Conservation (phyloP, 139 green algal genomes). For the Chlamydomonas schloesseri region DNA sequence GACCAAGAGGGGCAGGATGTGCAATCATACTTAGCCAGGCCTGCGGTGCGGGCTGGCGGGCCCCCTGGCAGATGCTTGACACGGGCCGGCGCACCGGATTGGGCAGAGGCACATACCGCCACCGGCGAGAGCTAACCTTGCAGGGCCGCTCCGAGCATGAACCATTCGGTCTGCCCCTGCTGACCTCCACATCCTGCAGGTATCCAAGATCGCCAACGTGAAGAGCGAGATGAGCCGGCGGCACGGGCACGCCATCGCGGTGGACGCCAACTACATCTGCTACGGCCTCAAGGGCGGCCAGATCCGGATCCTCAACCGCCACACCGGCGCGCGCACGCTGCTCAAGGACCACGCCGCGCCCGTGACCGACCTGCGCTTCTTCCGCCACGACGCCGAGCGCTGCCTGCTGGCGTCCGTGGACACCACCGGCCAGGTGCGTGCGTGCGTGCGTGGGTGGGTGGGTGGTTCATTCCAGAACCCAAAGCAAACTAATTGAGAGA, state of each 20-base stretch:
- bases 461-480: not conserved
- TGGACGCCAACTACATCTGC: conserved; percentile 78
- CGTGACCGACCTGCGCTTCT: conserved; percentile 72
- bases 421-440: not conserved
- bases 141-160: too few relatives aligned
- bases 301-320: conserved; percentile 80
- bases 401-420: conserved; percentile 14
- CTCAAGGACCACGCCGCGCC: conserved; percentile 75
- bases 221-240: conserved; percentile 15
- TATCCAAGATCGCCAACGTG: conserved; percentile 34
- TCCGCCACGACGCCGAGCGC: conserved; percentile 3
- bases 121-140: too few relatives aligned
- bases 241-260: conserved; percentile 62
- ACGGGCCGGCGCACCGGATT: too few relatives aligned
- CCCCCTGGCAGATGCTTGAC: too few relatives aligned
- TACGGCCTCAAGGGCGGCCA: conserved; percentile 85
- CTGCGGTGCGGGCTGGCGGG: too few relatives aligned
- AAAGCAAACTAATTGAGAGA: not conserved
- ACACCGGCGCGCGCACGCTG: conserved; percentile 67
- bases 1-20: too few relatives aligned
- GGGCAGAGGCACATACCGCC: too few relatives aligned
- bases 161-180: too few relatives aligned
- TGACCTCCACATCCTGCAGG: not conserved
- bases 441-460: not conserved
- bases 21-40: too few relatives aligned